Base-by-base conservation (phyloP, 176 grass and related monocot species). In the Ampelocalamus luodianensis region DNA sequence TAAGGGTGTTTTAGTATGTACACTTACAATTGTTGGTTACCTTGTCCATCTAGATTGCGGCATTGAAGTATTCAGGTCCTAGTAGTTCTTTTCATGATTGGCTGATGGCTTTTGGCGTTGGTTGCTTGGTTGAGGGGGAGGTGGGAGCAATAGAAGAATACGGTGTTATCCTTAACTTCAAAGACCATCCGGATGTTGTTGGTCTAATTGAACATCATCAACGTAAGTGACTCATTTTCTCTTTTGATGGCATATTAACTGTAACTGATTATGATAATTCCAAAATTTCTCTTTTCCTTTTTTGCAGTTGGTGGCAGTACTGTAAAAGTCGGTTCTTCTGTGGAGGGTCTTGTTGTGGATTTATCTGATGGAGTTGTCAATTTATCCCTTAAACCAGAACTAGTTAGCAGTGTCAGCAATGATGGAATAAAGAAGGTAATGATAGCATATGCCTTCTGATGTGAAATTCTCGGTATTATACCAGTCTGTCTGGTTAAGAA, bases 141-240 rank as follows among this genome's bases (percentile, higher is more conserved):
- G 90, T 98, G 27, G 93, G 92, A 74, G 89, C 85, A 68, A 78
- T 90, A 79, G 92, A 93, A 90, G 96, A 98, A 81, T 92, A 92
- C 42, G 96, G 96, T 72, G 81, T 95, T 68, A 80, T 95, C 74
- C 71, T 98, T 90, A 91, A 90, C 85, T 98, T 98, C 87, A 93
- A 87, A 80, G 74, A 87, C 71, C 78, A 98, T 83, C 81, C 72
- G n/a, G 93, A 95, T 89, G 80, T 89, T 89, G 91, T 98, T 89
- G 93, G 96, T 61, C 90, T 98, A 88, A 74, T 98, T 76, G 80
- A 94, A 95, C 90, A 92, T 83, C 91, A 98, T 92, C 96, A 98
- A 58, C 78, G 96, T 95, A 85, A 93, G 83, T 86, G 70, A 44
- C 75, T 79, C 12, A 24, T 17, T 71, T 48, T 82, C 1, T 86